These are phyloP conservation scores for Tuber umbilicatum DNA, from an alignment of 495 filamentous ascomycete genomes.

Conservation along the genomic window DNA sequence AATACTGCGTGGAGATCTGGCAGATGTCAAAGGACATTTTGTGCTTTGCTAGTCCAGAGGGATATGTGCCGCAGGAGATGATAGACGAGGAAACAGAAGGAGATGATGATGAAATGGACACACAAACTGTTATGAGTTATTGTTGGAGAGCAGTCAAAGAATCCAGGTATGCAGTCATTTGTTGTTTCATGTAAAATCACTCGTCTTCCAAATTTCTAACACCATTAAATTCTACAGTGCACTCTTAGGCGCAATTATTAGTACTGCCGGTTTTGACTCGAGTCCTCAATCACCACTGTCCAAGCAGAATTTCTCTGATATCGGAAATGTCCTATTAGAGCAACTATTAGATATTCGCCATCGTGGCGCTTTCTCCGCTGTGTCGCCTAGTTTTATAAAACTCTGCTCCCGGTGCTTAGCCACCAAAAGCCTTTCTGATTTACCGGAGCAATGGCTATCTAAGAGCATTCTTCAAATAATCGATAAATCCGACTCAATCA, in stretches of 20 bases:
- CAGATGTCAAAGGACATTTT: slow-evolving; percentile 62
- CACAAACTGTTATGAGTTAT: slow-evolving; percentile 85
- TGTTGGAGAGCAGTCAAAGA: slow-evolving; percentile 89
- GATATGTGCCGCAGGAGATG: slow-evolving; percentile 55
- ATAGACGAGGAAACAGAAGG: slow-evolving; percentile 58
- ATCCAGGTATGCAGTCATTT: slow-evolving; percentile 58
- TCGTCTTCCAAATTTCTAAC: slow-evolving; percentile 24
- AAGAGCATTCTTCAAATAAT: slow-evolving; percentile 15
- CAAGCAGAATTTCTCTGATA: slow-evolving; percentile 47
- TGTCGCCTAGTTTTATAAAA: slow-evolving; percentile 74
- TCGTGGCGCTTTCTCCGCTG: slow-evolving; percentile 87
- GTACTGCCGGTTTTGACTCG: slow-evolving; percentile 42
- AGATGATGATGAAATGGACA: slow-evolving; percentile 59
- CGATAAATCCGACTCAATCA: slow-evolving; percentile 49
- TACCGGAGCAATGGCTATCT: slow-evolving; percentile 42
- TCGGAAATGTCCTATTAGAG: slow-evolving; percentile 66
- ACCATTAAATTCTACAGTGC: slow-evolving; percentile 44
- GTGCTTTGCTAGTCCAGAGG: slow-evolving; percentile 88
- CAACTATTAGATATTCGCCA: slow-evolving; percentile 80
- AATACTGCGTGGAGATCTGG: slow-evolving; percentile 63
- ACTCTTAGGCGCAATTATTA: slow-evolving; percentile 54
- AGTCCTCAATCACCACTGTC: slow-evolving; percentile 41
- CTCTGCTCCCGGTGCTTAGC: slow-evolving; percentile 61
- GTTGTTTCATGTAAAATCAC: slow-evolving; percentile 21
- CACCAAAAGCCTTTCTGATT: slow-evolving; percentile 45